Percentiles rank a stretch among this genome's conserved stretches.
These are phyloP conservation scores for Corymbia citriodora DNA, from an alignment of 441 rosid genomes.

Conservation along the genomic window DNA sequence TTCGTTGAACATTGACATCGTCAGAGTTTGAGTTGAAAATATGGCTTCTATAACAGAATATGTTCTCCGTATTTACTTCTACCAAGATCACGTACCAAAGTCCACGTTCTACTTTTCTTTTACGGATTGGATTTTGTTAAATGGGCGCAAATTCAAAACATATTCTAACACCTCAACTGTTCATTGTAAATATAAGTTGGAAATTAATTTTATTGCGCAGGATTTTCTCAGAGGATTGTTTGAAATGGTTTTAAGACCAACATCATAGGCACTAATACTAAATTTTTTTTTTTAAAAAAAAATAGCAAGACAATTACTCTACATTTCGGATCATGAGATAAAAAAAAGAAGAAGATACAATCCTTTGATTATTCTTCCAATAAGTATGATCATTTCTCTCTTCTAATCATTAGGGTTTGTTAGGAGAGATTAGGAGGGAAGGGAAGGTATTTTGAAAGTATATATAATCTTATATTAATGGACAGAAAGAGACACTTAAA, in stretches of 20 bases:
- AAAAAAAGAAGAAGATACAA: not conserved
- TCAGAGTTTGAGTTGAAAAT: not conserved
- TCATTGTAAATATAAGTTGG: not conserved
- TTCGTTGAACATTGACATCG: not conserved
- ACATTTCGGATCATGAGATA: not conserved
- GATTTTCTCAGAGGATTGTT: not conserved
- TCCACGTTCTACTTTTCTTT: not conserved
- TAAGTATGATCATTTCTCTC: not conserved
- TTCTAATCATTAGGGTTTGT: not conserved
- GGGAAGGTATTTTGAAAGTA: not conserved
- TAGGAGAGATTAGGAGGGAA: not conserved
- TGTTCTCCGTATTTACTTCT: not conserved
- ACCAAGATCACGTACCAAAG: not conserved
- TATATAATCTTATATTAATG: not conserved
- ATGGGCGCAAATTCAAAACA: too few species aligned
- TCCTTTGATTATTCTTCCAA: not conserved
- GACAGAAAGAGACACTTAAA: not conserved
- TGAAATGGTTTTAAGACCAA: not conserved
- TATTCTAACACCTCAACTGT: not conserved
- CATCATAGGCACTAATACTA: not conserved
- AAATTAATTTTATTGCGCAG: not conserved
- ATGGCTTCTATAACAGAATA: not conserved
- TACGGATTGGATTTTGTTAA: not conserved
- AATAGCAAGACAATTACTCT: not conserved
- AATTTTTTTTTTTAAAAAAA: too few species aligned